Evolutionary conservation across 2,329 filamentous ascomycete species (phyloP), one percentile per base, ranked within the genome.

Genomic region (Fusarium proliferatum): DNA sequence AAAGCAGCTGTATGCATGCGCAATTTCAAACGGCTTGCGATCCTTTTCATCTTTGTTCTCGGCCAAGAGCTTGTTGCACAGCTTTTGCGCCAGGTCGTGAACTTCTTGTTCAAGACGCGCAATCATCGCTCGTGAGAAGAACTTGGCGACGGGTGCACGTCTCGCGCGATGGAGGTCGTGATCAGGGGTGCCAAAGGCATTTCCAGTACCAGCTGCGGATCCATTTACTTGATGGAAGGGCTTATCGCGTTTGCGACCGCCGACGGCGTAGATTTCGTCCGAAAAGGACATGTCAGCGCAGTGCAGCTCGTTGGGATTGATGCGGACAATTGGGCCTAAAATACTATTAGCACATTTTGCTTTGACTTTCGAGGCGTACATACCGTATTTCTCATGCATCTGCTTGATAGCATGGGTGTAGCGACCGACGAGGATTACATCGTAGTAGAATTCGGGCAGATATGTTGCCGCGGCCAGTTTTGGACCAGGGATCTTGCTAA

Each of bases 361-460:
- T n/a, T 10, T 1, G 26, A 11, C 0, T 6, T 42, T 3, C 1
- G 4, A 16, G 21, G 0, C 3, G 4, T 7, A 12, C 28, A 10
- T 26, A 64, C 67, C 67, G 23, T 69, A 69, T 53, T 69, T 64
- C 5, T 69, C 59, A 2, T 69, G 67, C 67, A 69, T 69, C 5
- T 69, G 33, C 13, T 48, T 46, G 21, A 69, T 69, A 4, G 67
- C 16, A 23, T 69, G 67, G 5, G 65, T 69, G 9, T 69, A 69
- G 10, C 67, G 67, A 12, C 67, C 67, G 13, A 69, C 59, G 3
- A 69, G 59, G 9, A 69, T 69, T 1, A 69, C 67, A 49, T 69
- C 67, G 15, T 69, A 38, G 13, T 69, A 69, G 19, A 69, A 69
- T 23, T 69, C 67, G 1, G 67, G 59, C 4, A 69, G n/a, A 34